A percentile compares a stretch with the other conserved stretches of the same genome.
Evolutionary conservation across 2,329 filamentous ascomycete species (phyloP).

Genomic region (Aspergillus amoenus): DNA sequence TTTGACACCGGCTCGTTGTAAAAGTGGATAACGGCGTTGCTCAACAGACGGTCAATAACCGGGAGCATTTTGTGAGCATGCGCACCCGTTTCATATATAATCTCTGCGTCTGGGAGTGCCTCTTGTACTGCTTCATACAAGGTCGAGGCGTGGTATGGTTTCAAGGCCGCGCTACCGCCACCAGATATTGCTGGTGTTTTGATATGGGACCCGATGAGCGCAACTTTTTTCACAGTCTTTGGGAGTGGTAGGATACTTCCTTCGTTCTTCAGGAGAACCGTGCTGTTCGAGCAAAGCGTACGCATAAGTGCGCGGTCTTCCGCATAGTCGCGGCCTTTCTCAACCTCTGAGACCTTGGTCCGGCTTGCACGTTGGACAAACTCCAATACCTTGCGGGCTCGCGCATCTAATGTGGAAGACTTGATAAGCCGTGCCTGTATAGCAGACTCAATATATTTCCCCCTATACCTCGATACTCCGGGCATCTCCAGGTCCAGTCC

Average conservation of each 20-base stretch:
- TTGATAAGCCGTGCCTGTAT: conserved; percentile 52
- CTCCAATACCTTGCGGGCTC: conserved; percentile 55
- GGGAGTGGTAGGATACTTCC: conserved; percentile 57
- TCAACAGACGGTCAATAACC: conserved; percentile 27
- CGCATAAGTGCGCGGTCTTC: conserved; percentile 56
- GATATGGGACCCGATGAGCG: conserved; percentile 54
- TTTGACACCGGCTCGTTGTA: conserved; percentile 57
- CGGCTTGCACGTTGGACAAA: conserved; percentile 56
- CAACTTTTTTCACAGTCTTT: conserved; percentile 41
- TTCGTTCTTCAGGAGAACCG: conserved; percentile 72
- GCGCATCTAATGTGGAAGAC: conserved; percentile 55
- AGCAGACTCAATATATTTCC: conserved; percentile 24
- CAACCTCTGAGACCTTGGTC: conserved; percentile 54
- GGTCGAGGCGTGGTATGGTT: conserved; percentile 40
- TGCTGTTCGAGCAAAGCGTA: conserved; percentile 61
- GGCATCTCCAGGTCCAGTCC: conserved; percentile 48
- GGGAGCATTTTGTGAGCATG: conserved; percentile 51
- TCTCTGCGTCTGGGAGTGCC: conserved; percentile 22
- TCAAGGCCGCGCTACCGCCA: conserved; percentile 60
- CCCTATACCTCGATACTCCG: conserved; percentile 40
- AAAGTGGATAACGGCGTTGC: conserved; percentile 47
- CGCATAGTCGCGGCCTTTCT: conserved; percentile 19
- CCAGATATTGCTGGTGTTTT: conserved; percentile 51
- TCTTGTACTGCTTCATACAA: conserved; percentile 40
- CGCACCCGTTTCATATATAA: conserved; percentile 56